These are phyloP conservation scores for Globisporangium alternatum DNA, from an alignment of 352 stramenopile genomes.

Conservation along the genomic window DNA sequence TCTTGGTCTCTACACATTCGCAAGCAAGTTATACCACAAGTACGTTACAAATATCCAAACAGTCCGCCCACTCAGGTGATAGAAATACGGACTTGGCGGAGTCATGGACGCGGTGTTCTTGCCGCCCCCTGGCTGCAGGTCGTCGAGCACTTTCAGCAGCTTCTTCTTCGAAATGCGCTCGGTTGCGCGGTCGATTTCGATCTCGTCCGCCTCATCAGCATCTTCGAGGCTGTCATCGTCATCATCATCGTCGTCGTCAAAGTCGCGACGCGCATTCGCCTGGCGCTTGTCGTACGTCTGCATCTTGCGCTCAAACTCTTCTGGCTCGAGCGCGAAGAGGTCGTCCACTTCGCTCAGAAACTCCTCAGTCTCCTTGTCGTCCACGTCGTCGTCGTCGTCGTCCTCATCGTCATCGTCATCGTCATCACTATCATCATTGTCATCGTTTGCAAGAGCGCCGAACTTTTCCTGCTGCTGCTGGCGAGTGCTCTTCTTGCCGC, in stretches of 20 bases:
- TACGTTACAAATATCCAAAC: too few species aligned
- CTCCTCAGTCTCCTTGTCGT: constrained; percentile 57
- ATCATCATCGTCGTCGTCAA: constrained; percentile 15
- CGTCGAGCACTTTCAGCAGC: constrained; percentile 64
- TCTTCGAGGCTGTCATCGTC: constrained; percentile 20
- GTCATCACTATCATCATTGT: constrained; percentile 18
- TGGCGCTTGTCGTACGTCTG: constrained; percentile 42
- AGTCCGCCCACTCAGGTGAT: too few species aligned
- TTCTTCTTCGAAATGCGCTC: constrained; percentile 73
- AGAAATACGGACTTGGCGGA: constrained; percentile 10
- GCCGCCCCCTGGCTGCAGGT: constrained; percentile 45
- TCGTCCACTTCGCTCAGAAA: constrained; percentile 75
- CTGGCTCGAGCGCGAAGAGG: constrained; percentile 52
- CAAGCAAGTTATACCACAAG: not conserved
- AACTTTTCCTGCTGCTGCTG: constrained; percentile 32
- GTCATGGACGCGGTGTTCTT: constrained; percentile 57
- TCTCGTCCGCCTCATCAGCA: constrained; percentile 23
- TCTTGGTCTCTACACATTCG: constrained; percentile 56
- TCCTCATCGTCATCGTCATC: constrained; percentile 22
- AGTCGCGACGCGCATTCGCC: constrained; percentile 19
- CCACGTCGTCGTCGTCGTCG: constrained; percentile 26
- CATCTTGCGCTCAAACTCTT: constrained; percentile 67
- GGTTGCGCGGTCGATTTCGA: constrained; percentile 58
- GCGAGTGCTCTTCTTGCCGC: constrained; percentile 19
- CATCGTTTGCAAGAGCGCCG: constrained; percentile 25